Evolutionary conservation across 192 early-diverging fungal genomes (phyloP).

Genomic region (Geranomyces michiganensis): DNA sequence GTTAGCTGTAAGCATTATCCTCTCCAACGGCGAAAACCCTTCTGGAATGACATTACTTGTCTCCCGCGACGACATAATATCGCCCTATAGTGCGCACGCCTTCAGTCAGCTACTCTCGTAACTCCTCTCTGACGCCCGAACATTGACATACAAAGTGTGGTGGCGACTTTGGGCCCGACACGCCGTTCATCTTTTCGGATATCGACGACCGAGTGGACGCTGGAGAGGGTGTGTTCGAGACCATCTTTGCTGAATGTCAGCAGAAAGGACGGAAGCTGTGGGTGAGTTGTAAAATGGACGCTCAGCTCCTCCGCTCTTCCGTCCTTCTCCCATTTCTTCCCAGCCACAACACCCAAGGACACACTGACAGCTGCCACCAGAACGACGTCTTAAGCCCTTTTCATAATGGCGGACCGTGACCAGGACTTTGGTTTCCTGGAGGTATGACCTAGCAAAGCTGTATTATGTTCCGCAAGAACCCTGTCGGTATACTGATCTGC

Average conservation of each 20-base stretch:
- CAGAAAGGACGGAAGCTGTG: no score
- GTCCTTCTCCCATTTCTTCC: no score
- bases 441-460: conserved; percentile 31
- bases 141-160: conserved; percentile 2
- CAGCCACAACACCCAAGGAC: conserved; percentile 13
- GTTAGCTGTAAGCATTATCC: conserved; percentile 57
- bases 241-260: no score
- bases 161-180: neutral
- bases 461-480: no score
- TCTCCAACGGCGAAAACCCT: conserved; percentile 50
- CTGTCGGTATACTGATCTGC: neutral
- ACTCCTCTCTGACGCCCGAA: neutral
- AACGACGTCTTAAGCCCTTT: neutral
- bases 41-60: conserved; percentile 34
- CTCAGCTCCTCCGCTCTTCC: no score
- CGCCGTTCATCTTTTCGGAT: no score
- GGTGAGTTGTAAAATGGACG: no score
- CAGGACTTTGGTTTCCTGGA: conserved; percentile 32
- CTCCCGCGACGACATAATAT: conserved; percentile 55
- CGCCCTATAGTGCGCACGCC: conserved; percentile 36
- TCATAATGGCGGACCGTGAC: conserved; percentile 1
- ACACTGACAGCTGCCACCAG: neutral
- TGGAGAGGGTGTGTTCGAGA: no score
- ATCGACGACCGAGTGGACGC: no score
- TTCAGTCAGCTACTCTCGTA: no score